phyloP scores from a whole-genome alignment of 2,329 filamentous ascomycete genomes.

The Aspergillus pseudotamarii region DNA sequence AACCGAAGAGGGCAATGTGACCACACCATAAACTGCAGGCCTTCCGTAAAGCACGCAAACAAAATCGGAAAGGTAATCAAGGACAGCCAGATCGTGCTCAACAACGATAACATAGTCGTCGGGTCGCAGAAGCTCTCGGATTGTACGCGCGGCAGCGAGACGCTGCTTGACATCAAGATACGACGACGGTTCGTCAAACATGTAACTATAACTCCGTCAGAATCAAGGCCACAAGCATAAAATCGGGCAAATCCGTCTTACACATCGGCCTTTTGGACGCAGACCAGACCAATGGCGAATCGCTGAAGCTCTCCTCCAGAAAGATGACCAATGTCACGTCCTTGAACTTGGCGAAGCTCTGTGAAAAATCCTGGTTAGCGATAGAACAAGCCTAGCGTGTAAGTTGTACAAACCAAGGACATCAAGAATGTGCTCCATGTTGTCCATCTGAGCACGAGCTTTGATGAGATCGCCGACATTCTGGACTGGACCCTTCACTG shows the following conservation, averaged over 20 bases:
- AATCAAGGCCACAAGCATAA: slow-evolving; percentile 1
- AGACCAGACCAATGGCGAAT: slow-evolving; percentile 95
- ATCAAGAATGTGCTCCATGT: slow-evolving; percentile 79
- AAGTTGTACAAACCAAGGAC: slow-evolving; percentile 59
- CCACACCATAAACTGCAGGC: slow-evolving; percentile 95
- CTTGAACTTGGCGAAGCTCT: slow-evolving; percentile 86
- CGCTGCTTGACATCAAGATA: slow-evolving; percentile 99
- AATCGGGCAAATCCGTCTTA: slow-evolving; percentile 41
- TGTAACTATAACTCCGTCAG: slow-evolving; percentile 64
- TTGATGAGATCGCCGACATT: slow-evolving; percentile 78
- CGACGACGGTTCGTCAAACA: slow-evolving; percentile 99
- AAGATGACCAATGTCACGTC: slow-evolving; percentile 85
- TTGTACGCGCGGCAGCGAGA: slow-evolving; percentile 87
- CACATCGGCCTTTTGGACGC: slow-evolving; percentile 93
- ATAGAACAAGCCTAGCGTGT: background rate
- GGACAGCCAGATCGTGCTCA: slow-evolving; percentile 97
- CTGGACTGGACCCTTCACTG: slow-evolving; percentile 80
- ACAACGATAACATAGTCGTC: slow-evolving; percentile 98
- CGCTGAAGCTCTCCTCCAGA: slow-evolving; percentile 98
- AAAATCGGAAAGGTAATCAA: slow-evolving; percentile 98
- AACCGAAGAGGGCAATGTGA: slow-evolving; percentile 91
- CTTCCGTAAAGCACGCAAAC: slow-evolving; percentile 96
- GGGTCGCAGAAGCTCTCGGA: slow-evolving; percentile 83
- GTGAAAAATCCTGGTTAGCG: slow-evolving; percentile 20
- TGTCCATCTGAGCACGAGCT: slow-evolving; percentile 73